A percentile compares a stretch with the other conserved stretches of the same genome.
phyloP scores from a whole-genome alignment of 495 filamentous ascomycete species.

The Penicillium herquei region DNA sequence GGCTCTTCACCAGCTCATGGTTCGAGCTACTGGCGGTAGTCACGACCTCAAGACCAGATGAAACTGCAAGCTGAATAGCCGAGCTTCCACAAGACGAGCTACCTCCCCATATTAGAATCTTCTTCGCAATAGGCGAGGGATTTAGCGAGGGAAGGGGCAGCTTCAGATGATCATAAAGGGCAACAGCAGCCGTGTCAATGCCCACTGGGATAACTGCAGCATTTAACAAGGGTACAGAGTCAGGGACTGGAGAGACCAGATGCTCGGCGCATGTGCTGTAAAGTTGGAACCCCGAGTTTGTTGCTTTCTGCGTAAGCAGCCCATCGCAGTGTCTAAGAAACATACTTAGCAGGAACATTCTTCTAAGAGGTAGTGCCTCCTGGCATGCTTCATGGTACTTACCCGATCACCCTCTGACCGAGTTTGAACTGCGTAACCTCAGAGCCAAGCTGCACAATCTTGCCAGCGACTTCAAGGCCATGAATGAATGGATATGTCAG shows the following conservation, averaged over 20 bases:
- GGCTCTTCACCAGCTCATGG: slow-evolving; percentile 29
- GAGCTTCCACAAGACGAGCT: slow-evolving; percentile 29
- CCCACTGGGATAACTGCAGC: slow-evolving; percentile 49
- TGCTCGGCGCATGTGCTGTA: slow-evolving; percentile 25
- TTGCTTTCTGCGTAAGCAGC: slow-evolving; percentile 18
- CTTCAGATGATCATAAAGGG: slow-evolving; percentile 42
- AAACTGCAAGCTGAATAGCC: slow-evolving; percentile 34
- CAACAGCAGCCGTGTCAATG: slow-evolving; percentile 46
- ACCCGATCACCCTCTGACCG: slow-evolving; percentile 46
- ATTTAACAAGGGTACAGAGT: slow-evolving; percentile 35
- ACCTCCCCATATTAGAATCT: slow-evolving; percentile 38
- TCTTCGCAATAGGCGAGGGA: slow-evolving; percentile 19
- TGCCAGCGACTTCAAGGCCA: slow-evolving; percentile 43
- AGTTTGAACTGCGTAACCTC: slow-evolving; percentile 32
- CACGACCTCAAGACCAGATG: slow-evolving; percentile 34
- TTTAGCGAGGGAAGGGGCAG: slow-evolving; percentile 20
- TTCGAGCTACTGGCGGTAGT: slow-evolving; percentile 35
- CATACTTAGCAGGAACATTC: not conserved
- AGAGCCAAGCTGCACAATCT: slow-evolving; percentile 34
- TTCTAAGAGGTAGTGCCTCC: not conserved
- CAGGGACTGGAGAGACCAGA: slow-evolving; percentile 33
- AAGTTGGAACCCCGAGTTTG: slow-evolving; percentile 30
- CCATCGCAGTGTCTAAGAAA: slow-evolving; percentile 13
- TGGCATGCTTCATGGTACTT: not conserved
- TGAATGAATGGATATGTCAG: slow-evolving; percentile 21